Evolutionary conservation across 208 protist genomes (phyloP), one percentile per base, ranked within the genome.

Genomic region (Trypanosoma theileri): DNA sequence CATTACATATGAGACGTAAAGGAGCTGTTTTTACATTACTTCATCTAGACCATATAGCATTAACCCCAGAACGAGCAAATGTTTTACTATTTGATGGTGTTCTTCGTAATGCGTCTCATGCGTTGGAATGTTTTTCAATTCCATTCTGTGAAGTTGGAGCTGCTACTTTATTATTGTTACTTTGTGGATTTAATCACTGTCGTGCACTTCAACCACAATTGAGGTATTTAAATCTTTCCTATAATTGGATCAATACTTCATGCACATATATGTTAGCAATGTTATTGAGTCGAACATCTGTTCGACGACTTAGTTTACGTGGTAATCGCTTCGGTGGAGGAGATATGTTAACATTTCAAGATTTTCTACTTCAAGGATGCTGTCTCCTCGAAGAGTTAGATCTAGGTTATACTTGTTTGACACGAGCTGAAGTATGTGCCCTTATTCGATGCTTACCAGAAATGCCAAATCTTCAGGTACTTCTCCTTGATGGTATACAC

Each of bases 11-110:
- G 59, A 58, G 78, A 19, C 74, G 73, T 21, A 52, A 26, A 12
- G 75, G 66, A 4, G 73, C 73, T 45, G 69, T 74, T 14, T 66
- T 88, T 26, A 77, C 71, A 14, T 55, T 92, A 12, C 71, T 95
- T 19, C 90, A 95, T 66, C 54, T 95, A 4, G 85, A 91, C 53
- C 66, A 82, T 9, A 21, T 95, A 14, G 21, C 24, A 24, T 61
- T 95, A 21, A 81, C 78, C 3, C 75, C 87, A 2, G 87, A 87
- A 24, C 82, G 85, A 17, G 44, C 85, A 52, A 79, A 80, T 35
- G 80, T 92, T 13, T 68, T 95, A 12, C 44, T 90, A 4, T 89
- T 87, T 74, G 73, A 77, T 57, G 90, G 90, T 24, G 60, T 95
- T 50, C 59, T 83, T 50, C 22, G 40, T 8, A 51, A 54, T 45